Conservation (phyloP, 2,329 filamentous ascomycete genomes). For the Penicillium sp. region DNA sequence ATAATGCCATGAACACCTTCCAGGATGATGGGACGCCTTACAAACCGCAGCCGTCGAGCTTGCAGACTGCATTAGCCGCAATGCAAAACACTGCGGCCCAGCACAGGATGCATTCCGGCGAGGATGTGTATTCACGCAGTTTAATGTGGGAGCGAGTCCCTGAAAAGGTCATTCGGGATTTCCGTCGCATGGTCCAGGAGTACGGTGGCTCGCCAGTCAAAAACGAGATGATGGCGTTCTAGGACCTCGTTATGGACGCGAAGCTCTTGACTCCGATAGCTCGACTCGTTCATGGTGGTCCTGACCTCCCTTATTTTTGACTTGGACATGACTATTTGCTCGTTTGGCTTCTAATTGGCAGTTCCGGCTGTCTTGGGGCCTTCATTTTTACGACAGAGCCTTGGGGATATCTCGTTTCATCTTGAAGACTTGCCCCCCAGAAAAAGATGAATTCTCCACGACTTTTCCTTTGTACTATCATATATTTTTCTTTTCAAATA, state of each 20-base stretch:
- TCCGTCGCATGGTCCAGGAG: constrained; percentile 83
- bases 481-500: neutral
- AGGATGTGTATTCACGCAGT: constrained; percentile 87
- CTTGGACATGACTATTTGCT: neutral
- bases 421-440: neutral
- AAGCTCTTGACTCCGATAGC: no score
- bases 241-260: neutral
- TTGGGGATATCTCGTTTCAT: neutral
- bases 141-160: constrained; percentile 93
- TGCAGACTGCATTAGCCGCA: constrained; percentile 63
- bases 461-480: neutral
- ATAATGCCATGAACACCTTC: constrained; percentile 74
- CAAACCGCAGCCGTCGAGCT: constrained; percentile 37
- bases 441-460: neutral
- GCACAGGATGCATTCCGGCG: constrained; percentile 55
- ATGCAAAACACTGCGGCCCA: constrained; percentile 67
- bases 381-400: neutral
- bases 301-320: no score
- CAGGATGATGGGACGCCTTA: constrained; percentile 44
- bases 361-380: neutral
- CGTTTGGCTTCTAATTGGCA: no score
- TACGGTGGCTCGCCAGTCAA: constrained; percentile 44
- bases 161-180: constrained; percentile 82
- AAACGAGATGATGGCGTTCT: constrained; percentile 23
- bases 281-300: no score